A percentile compares a stretch with the other conserved stretches of the same genome.
Evolutionary conservation across 768 basidiomycete species (phyloP).

Genomic region (Pleurotus citrinopileatus): DNA sequence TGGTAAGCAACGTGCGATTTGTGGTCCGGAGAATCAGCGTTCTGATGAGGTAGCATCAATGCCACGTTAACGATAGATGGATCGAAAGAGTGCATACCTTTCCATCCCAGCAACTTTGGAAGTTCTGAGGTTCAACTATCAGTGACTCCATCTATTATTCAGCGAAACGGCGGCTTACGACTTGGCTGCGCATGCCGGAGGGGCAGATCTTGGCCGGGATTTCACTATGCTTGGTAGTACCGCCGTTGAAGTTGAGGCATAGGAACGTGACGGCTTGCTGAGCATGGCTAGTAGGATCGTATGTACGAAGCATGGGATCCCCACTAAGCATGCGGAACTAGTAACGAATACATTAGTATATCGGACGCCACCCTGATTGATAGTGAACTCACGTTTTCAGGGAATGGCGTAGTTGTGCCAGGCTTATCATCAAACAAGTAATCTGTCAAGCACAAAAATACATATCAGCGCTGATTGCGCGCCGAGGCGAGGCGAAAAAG

Average conservation of each 20-base stretch:
- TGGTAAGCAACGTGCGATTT: constrained; percentile 37
- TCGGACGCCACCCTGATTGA: constrained; percentile 3
- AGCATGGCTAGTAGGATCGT: constrained; percentile 39
- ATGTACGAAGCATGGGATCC: constrained; percentile 42
- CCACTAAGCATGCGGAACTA: constrained; percentile 56
- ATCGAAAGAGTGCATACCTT: constrained; percentile 29
- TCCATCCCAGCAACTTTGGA: constrained; percentile 57
- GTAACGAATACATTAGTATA: constrained; percentile 4
- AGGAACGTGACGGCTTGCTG: constrained; percentile 48
- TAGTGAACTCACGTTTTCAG: constrained; percentile 42
- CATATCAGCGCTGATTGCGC: background rate
- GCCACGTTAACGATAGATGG: constrained; percentile 9
- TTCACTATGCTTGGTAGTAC: constrained; percentile 33
- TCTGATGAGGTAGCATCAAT: constrained; percentile 23
- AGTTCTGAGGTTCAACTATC: constrained; percentile 31
- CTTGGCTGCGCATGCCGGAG: constrained; percentile 46
- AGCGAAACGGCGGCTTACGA: constrained; percentile 24
- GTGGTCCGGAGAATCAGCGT: constrained; percentile 36
- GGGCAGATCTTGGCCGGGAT: constrained; percentile 39
- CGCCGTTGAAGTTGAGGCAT: constrained; percentile 45
- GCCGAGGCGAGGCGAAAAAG: background rate
- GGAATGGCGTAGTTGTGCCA: constrained; percentile 49
- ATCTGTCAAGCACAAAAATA: constrained; percentile 26
- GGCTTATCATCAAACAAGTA: constrained; percentile 46
- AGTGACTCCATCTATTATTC: constrained; percentile 13